phyloP scores from a whole-genome alignment of 768 basidiomycete genomes.

The Gymnopilus junonius region DNA sequence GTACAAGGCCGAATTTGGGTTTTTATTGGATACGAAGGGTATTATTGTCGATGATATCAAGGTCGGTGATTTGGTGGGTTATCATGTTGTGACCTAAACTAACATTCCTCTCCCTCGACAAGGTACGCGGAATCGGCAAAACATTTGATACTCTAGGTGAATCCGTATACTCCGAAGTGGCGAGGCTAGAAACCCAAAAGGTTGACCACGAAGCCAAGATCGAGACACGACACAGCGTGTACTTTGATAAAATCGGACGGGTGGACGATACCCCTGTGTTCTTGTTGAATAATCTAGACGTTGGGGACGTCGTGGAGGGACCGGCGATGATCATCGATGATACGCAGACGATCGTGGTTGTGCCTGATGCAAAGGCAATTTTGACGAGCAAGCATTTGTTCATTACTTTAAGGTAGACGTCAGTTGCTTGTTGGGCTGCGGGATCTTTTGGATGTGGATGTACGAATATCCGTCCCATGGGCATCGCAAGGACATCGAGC shows the following conservation, averaged over 20 bases:
- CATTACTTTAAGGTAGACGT: conserved; percentile 47
- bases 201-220: conserved; percentile 48
- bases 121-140: conserved; percentile 91
- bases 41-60: conserved; percentile 93
- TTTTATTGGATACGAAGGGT: conserved; percentile 81
- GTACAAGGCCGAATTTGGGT: conserved; percentile 91
- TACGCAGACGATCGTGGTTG: conserved; percentile 93
- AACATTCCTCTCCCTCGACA: background rate
- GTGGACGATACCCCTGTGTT: conserved; percentile 83
- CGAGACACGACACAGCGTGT: conserved; percentile 66
- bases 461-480: no score
- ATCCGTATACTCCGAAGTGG: conserved; percentile 79
- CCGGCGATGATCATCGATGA: conserved; percentile 95
- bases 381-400: conserved; percentile 73
- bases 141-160: conserved; percentile 82
- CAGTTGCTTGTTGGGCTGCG: background rate
- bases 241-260: conserved; percentile 82
- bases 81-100: background rate
- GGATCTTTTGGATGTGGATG: background rate
- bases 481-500: no score
- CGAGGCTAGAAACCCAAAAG: conserved; percentile 45
- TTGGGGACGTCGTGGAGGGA: conserved; percentile 77
- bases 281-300: conserved; percentile 61
- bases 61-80: conserved; percentile 36
- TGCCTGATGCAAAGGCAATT: conserved; percentile 71